Evolutionary conservation across 257 asterid species (phyloP), one percentile per base, ranked within the genome.

Genomic region (Solanum appendiculatum): DNA sequence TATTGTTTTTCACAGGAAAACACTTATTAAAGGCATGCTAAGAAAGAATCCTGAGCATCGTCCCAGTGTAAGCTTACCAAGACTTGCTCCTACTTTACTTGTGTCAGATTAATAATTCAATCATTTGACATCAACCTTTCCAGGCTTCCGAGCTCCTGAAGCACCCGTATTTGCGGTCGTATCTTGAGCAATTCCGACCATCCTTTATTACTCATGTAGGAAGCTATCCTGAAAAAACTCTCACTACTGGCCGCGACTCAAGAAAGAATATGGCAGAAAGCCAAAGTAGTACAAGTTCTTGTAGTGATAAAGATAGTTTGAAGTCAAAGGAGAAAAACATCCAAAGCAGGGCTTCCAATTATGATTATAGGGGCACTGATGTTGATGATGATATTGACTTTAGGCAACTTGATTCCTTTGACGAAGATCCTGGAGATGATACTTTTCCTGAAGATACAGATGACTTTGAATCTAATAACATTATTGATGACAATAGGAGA

Each of bases 31-130:
- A 92, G 94, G 98, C 89, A 97, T 97, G 99, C 96, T 97, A 73
- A 91, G 99, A 87, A 97, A 97, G 94, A 97, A 94, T 90, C 99
- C 99, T 0, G 99, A 96, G 89, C 98, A 97, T 87, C 98, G 99
- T 84, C 93, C 98, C 70, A 96, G 90, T 84, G 99, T 96, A 95
- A 94, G 94, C 91, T 46, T 80, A 80, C 42, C 20, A 13, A 40
- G 86, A 40, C 42, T 75, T 90, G n/a, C 27, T 20, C 66, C 31
- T 25, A 27, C 42, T 56, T 48, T 7, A 40, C 46, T 8, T 39
- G 29, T 48, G 20, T 46, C 29, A 3, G 66, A 80, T 29, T 9
- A 46, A 80, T 80, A 80, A 11, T 46, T 10, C 46, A 46, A 84
- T 74, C 33, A 85, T 85, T 54, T 75, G 75, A 82, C 77, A 63